Evolutionary conservation across 2,329 filamentous ascomycete genomes (phyloP), one percentile per base, ranked within the genome.

Genomic region (Microcyclospora pomicola): DNA sequence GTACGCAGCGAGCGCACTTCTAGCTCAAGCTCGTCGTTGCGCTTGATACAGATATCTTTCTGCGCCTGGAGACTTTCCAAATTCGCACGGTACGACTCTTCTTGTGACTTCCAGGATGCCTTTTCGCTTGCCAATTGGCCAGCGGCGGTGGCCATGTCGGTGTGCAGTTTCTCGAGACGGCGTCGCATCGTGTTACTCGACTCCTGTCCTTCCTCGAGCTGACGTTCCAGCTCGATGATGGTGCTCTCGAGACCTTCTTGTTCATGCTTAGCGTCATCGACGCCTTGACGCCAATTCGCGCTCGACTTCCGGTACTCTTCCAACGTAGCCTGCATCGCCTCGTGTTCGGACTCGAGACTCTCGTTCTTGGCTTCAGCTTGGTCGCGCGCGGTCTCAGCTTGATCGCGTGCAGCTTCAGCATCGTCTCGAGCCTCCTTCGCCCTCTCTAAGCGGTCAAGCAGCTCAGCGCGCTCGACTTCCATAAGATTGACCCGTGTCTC

Each of bases 161-260:
- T 75, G 60, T 96, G 87, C 30, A 98, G 67, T 42, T 77, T 77
- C 49, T 88, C 75, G 52, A 95, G 82, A 60, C 91, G 93, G 56
- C 69, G 68, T 48, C 85, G 80, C 73, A 92, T 87, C 43, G 45
- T 37, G 27, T 36, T 43, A 5, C 50, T 46, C 13, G 52, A 51
- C 24, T 72, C 77, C 56, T 94, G 84, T 41, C 86, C 80, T 42
- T 92, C 73, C 45, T 80, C 77, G 53, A 87, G 77, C 52, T 85
- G 88, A 62, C 94, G 87, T 44, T 78, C 76, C 39, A 94, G 69
- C 15, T 77, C 79, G 43, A 79, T 75, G 41, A 93, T 75, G 24
- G 52, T 54, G 27, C 43, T 46, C 36, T 56, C 51, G 40, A 95
- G 67, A 46, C 80, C 78, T 58, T 80, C 83, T 49, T 83, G 86